Percentiles rank a stretch among this genome's conserved stretches.
Evolutionary conservation across 768 basidiomycete genomes (phyloP).

Genomic region (Mycena albidolilacea): DNA sequence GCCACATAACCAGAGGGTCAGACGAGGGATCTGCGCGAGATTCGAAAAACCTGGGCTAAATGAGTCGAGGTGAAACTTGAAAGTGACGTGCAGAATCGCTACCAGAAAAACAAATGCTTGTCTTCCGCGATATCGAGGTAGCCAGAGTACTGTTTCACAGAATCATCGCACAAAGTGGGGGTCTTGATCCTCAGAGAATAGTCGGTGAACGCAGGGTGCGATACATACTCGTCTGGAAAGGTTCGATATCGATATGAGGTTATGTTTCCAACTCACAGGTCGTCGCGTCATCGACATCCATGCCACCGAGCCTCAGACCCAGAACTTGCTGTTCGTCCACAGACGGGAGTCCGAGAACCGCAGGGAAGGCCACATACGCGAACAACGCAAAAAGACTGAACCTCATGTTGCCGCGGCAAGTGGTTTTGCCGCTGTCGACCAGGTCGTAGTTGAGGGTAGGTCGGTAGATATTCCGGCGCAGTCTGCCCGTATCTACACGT

Average conservation of each 20-base stretch:
- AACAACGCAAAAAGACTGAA: slow-evolving; percentile 1
- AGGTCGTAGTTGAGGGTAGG: too few relatives aligned
- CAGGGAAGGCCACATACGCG: slow-evolving; percentile 10
- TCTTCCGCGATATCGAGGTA: slow-evolving; percentile 86
- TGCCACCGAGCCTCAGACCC: neutral
- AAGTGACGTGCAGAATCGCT: slow-evolving; percentile 18
- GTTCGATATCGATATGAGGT: neutral
- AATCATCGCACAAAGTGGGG: slow-evolving; percentile 82
- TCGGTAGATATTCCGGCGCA: too few relatives aligned
- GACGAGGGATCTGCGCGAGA: slow-evolving; percentile 79
- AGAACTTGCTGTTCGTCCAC: slow-evolving; percentile 20
- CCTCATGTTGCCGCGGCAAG: neutral
- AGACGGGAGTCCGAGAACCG: neutral
- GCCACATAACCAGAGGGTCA: slow-evolving; percentile 91
- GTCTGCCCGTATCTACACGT: too few relatives aligned
- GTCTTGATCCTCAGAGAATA: slow-evolving; percentile 74
- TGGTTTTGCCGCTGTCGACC: neutral
- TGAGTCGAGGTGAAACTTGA: neutral
- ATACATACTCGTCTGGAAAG: slow-evolving; percentile 72
- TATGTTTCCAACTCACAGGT: neutral
- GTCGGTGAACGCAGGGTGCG: slow-evolving; percentile 62
- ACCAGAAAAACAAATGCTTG: slow-evolving; percentile 93
- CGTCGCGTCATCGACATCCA: neutral
- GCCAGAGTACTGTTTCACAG: slow-evolving; percentile 85
- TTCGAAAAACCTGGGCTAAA: slow-evolving; percentile 84